phyloP scores from a whole-genome alignment of 1,139 yeast species.

The Hansenula sp. region DNA sequence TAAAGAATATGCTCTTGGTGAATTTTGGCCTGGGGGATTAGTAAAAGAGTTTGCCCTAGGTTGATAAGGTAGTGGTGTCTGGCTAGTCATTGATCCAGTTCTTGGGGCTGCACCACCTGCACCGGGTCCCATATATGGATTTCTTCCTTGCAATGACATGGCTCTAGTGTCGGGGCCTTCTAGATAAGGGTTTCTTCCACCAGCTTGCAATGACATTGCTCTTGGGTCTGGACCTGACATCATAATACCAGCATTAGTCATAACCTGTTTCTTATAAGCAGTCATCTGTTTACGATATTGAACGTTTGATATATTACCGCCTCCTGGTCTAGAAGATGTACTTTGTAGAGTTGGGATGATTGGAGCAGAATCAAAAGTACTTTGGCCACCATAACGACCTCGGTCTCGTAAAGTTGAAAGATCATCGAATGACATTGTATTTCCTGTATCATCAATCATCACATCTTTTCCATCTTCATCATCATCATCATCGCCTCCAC shows the following conservation, averaged over 20 bases:
- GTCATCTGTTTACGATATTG: slow-evolving; percentile 70
- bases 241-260: slow-evolving; percentile 23
- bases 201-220: slow-evolving; percentile 52
- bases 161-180: slow-evolving; percentile 40
- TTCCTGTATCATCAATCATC: slow-evolving; percentile 40
- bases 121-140: slow-evolving; percentile 11
- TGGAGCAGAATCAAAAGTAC: slow-evolving; percentile 57
- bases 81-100: slow-evolving; percentile 6
- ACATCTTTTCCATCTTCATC: slow-evolving; percentile 52
- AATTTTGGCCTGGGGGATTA: slow-evolving; percentile 4
- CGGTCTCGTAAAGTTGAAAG: slow-evolving; percentile 58
- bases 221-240: slow-evolving; percentile 33
- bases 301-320: slow-evolving; percentile 30
- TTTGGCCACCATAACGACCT: slow-evolving; percentile 55
- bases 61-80: slow-evolving; percentile 4
- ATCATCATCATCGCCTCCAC: slow-evolving; percentile 28
- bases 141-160: slow-evolving; percentile 46
- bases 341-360: slow-evolving; percentile 59
- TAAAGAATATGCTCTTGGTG: slow-evolving; percentile 16
- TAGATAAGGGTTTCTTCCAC: slow-evolving; percentile 13
- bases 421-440: slow-evolving; percentile 57
- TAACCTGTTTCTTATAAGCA: slow-evolving; percentile 58
- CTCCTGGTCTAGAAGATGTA: slow-evolving; percentile 6
- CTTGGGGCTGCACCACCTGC: slow-evolving; percentile 8
- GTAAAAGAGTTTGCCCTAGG: slow-evolving; percentile 4